These are phyloP conservation scores for Chaetomiaceae sp. DNA, from an alignment of 2,329 filamentous ascomycete species.

Conservation along the genomic window DNA sequence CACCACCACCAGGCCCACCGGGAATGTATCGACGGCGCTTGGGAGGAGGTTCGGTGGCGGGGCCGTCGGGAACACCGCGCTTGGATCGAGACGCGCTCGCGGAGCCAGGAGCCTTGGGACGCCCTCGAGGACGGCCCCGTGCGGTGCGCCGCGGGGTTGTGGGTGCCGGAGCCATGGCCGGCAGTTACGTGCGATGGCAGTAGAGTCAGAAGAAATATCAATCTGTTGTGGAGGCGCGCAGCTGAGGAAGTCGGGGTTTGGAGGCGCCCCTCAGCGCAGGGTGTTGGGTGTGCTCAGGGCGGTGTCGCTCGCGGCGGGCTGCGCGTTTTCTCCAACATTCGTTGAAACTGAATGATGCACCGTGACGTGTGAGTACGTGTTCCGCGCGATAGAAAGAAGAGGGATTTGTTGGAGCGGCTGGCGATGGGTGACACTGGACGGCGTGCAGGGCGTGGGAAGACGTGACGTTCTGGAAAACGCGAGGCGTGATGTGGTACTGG, in stretches of 20 bases:
- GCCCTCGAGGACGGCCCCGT: constrained; percentile 41
- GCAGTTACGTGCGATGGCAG: neutral
- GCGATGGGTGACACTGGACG: constrained; percentile 14
- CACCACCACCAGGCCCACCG: constrained; percentile 78
- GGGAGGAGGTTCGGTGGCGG: constrained; percentile 53
- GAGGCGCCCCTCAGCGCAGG: constrained; percentile 15
- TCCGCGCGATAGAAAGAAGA: constrained; percentile 8
- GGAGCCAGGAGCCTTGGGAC: constrained; percentile 32
- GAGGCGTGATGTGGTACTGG: constrained; percentile 16
- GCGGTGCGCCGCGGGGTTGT: constrained; percentile 37
- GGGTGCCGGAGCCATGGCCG: constrained; percentile 29
- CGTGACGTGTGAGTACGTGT: constrained; percentile 12
- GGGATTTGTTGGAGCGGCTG: constrained; percentile 15
- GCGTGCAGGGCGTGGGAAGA: constrained; percentile 17
- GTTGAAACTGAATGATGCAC: constrained; percentile 2
- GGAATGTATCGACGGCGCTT: constrained; percentile 77
- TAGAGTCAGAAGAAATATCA: neutral
- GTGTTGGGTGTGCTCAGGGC: neutral
- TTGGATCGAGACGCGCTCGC: constrained; percentile 30
- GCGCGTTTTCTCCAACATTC: constrained; percentile 14
- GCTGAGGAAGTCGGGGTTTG: neutral
- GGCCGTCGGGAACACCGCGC: constrained; percentile 24
- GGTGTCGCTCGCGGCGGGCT: constrained; percentile 17
- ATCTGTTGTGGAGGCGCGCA: constrained; percentile 1
- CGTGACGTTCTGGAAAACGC: constrained; percentile 26